A percentile compares a stretch with the other conserved stretches of the same genome.
Evolutionary conservation across 2,329 filamentous ascomycete genomes (phyloP).

Genomic region (Tolypocladium endophyticum): DNA sequence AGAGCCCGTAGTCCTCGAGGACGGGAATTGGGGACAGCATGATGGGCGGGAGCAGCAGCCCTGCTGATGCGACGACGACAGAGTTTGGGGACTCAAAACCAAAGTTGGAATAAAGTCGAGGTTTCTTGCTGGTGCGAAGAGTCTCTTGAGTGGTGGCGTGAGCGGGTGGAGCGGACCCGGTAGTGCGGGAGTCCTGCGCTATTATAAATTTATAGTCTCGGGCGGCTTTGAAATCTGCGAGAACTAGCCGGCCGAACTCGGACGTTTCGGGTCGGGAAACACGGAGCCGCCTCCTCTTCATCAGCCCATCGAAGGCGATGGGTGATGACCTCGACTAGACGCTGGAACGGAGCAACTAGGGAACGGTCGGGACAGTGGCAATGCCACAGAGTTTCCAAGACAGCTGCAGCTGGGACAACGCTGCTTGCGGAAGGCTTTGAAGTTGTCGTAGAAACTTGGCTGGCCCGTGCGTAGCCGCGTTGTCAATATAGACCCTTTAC

Average conservation of each 20-base stretch:
- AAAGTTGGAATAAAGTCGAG: background rate
- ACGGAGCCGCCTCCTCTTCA: background rate
- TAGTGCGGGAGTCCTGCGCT: background rate
- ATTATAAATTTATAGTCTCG: background rate
- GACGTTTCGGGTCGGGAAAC: background rate
- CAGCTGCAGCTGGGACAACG: background rate
- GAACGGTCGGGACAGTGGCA: background rate
- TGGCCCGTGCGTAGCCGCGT: background rate
- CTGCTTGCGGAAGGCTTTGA: background rate
- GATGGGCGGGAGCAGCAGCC: slow-evolving; percentile 1
- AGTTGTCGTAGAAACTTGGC: background rate
- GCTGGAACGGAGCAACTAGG: background rate
- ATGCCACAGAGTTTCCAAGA: background rate
- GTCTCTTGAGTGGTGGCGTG: background rate
- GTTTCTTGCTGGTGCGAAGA: background rate
- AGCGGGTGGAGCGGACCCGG: background rate
- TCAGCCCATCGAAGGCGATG: background rate
- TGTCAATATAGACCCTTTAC: background rate
- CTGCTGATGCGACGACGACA: background rate
- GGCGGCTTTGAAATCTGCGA: background rate
- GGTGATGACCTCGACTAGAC: background rate
- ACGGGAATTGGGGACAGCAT: slow-evolving; percentile 52
- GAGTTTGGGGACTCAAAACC: background rate
- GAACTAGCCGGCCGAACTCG: background rate
- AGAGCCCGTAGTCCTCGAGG: slow-evolving; percentile 71